A percentile compares a stretch with the other conserved stretches of the same genome.
These are phyloP conservation scores for Botrytis tulipae DNA, from an alignment of 2,329 filamentous ascomycete species.

Conservation along the genomic window DNA sequence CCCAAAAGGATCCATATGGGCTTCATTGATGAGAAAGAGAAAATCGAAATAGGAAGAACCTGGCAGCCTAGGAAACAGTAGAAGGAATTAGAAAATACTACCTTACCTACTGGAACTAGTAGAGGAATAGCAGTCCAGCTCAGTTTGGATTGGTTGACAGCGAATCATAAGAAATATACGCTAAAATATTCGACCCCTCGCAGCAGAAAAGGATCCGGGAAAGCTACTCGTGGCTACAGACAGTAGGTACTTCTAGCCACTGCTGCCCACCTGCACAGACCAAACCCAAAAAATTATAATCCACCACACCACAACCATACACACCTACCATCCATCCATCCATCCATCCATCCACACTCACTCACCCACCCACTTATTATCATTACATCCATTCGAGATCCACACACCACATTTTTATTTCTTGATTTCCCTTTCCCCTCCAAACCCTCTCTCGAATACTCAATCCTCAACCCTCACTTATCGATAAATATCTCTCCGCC, in stretches of 20 bases:
- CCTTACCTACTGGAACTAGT: constrained; percentile 4
- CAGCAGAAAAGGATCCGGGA: constrained; percentile 15
- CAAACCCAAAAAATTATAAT: not conserved
- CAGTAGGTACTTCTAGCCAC: not conserved
- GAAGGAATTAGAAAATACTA: not conserved
- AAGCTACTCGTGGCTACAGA: not conserved
- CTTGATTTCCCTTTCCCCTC: constrained; percentile 4
- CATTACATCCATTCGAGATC: not conserved
- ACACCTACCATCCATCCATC: not conserved
- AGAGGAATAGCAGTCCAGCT: not conserved
- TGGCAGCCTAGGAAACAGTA: constrained; percentile 4
- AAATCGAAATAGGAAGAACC: not conserved
- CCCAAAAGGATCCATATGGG: constrained; percentile 4
- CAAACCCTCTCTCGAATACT: not conserved
- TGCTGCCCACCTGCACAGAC: not conserved
- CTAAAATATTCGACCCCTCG: constrained; percentile 16
- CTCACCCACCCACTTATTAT: not conserved
- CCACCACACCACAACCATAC: not conserved
- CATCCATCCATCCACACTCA: not conserved
- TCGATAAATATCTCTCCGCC: not conserved
- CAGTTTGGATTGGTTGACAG: constrained; percentile 1
- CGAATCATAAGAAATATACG: not conserved
- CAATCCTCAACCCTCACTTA: not conserved
- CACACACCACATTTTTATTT: constrained; percentile 9
- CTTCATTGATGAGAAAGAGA: not conserved